These are phyloP conservation scores for Serendipita sp. DNA, from an alignment of 768 basidiomycete genomes.

Conservation along the genomic window DNA sequence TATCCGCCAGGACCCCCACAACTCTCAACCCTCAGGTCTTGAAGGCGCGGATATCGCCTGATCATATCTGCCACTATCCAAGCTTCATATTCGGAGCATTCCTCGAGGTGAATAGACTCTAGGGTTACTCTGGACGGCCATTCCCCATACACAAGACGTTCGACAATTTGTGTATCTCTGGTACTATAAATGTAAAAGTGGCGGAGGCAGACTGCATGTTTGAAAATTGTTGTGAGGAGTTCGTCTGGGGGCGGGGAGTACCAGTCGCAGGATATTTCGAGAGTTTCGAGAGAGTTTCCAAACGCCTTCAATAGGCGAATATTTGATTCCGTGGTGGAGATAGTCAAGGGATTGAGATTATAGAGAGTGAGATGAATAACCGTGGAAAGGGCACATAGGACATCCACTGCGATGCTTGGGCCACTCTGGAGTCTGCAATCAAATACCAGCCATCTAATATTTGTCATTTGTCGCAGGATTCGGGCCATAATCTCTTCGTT, in stretches of 20 bases:
- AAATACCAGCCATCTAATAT: neutral
- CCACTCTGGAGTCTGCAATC: neutral
- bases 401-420: neutral
- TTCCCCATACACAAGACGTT: neutral
- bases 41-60: neutral
- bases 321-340: neutral
- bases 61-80: neutral
- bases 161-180: neutral
- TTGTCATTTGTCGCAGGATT: neutral
- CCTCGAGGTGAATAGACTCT: neutral
- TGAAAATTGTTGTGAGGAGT: neutral
- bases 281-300: neutral
- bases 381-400: neutral
- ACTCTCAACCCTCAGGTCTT: neutral
- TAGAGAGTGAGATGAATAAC: neutral
- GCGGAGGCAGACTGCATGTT: neutral
- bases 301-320: neutral
- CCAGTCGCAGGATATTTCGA: neutral
- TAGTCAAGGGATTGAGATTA: neutral
- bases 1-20: neutral
- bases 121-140: neutral
- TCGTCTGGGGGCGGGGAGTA: neutral
- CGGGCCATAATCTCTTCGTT: neutral
- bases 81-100: neutral
- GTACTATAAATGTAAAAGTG: slow-evolving; percentile 1